Base-by-base conservation (phyloP, 192 early-diverging fungal genomes). In the Dispira simplex region DNA sequence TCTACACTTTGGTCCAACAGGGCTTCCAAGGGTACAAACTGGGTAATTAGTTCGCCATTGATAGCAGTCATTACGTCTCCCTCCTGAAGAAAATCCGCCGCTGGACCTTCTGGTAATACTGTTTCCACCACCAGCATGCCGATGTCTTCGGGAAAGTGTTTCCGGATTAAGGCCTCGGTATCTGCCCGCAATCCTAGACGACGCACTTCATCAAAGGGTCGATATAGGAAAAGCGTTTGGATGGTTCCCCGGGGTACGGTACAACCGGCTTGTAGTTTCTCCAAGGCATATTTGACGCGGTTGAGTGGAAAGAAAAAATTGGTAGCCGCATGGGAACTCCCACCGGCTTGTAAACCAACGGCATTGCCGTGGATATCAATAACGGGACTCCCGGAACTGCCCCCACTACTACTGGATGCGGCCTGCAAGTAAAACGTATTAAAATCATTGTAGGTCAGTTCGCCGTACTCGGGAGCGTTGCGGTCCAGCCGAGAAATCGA, bases 401-500 rank as follows among this genome's bases (percentile, higher is more conserved):
- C 89, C 54, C 86, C 87, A 64, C 82, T 87, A 12, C 83, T 83
- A 9, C 80, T 77, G 13, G 89, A 83, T 0, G 86, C 82, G 0
- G 87, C 84, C 71, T 88, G 85, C 14, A 88, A 70, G 69, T 89
- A 91, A 69, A 91, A 91, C 1, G 87, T 89, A 68, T 89, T 91
- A 66, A 88, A 81, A 55, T 91, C 89, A 56, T 84, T 85, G 74
- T 85, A 87, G 52, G 82, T 81, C 20, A 81, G 74, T 21, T 74
- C 66, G 44, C 85, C 84, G 62, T 87, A 85, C 54, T 81, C 81
- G 1, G 88, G 88, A 1, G 81, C 81, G 63, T 81, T 84, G 46
- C 89, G 71, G 66, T 91, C 89, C 46, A 89, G 66, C 44, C 86
- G 75, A 28, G 89, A 85, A 8, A 91, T 65, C 0, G 83, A 85